phyloP scores from a whole-genome alignment of 2,329 filamentous ascomycete genomes.

The Madurella fahalii region DNA sequence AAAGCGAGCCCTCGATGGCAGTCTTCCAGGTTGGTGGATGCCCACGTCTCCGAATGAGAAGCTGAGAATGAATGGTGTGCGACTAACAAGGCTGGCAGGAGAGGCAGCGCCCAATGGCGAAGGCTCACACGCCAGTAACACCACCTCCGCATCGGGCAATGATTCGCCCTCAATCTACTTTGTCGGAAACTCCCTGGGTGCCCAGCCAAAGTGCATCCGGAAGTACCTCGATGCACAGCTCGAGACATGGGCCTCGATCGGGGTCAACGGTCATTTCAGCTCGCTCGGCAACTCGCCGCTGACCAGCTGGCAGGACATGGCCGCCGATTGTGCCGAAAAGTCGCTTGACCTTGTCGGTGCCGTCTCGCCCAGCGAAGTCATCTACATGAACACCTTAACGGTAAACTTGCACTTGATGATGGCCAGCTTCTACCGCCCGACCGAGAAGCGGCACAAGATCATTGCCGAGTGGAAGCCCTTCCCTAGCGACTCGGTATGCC shows the following conservation, averaged over 20 bases:
- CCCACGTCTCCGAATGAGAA: not conserved
- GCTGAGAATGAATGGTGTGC: not conserved
- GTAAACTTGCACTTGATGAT: slow-evolving; percentile 77
- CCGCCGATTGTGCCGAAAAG: slow-evolving; percentile 66
- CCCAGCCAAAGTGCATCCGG: slow-evolving; percentile 68
- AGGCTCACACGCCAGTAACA: slow-evolving; percentile 26
- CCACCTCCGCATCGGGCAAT: slow-evolving; percentile 29
- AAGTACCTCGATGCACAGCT: slow-evolving; percentile 68
- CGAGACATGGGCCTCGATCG: slow-evolving; percentile 78
- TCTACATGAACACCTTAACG: slow-evolving; percentile 84
- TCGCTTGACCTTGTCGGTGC: slow-evolving; percentile 75
- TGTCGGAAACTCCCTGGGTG: slow-evolving; percentile 83
- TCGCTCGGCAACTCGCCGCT: slow-evolving; percentile 63
- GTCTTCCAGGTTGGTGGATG: slow-evolving; percentile 36
- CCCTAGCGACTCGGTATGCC: slow-evolving; percentile 68
- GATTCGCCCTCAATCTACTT: slow-evolving; percentile 67
- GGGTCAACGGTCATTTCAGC: slow-evolving; percentile 79
- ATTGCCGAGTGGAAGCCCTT: slow-evolving; percentile 89
- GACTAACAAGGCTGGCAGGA: slow-evolving; percentile 2
- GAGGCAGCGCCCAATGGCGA: slow-evolving; percentile 1
- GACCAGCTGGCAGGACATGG: slow-evolving; percentile 71
- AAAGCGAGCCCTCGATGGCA: slow-evolving; percentile 53
- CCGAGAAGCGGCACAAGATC: slow-evolving; percentile 64
- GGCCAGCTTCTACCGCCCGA: slow-evolving; percentile 78
- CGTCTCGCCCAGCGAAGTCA: slow-evolving; percentile 61